A percentile compares a stretch with the other conserved stretches of the same genome.
These are phyloP conservation scores for Megacollybia marginata DNA, from an alignment of 768 basidiomycete genomes.

Conservation along the genomic window DNA sequence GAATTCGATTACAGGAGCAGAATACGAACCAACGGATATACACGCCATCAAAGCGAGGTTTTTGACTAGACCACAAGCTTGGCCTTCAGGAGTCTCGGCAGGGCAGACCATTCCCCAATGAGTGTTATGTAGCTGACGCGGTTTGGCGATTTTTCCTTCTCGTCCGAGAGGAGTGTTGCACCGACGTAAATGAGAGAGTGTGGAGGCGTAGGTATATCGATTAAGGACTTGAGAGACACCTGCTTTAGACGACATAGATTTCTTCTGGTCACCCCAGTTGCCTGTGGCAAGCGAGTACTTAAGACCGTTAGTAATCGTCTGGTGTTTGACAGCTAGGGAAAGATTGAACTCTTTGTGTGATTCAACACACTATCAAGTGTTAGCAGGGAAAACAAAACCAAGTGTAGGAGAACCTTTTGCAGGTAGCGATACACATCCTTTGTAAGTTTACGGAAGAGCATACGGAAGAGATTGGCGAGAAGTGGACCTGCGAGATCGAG, in stretches of 20 bases:
- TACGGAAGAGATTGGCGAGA: constrained; percentile 94
- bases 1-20: constrained; percentile 95
- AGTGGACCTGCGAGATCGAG: constrained; percentile 94
- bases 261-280: constrained; percentile 99
- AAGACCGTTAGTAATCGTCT: constrained; percentile 95
- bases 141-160: constrained; percentile 98
- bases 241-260: constrained; percentile 95
- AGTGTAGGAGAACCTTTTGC: constrained; percentile 66
- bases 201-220: constrained; percentile 97
- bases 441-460: constrained; percentile 94
- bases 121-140: constrained; percentile 97
- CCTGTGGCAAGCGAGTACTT: constrained; percentile 98
- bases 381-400: constrained; percentile 1
- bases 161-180: constrained; percentile 97
- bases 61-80: constrained; percentile 98
- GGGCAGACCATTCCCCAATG: constrained; percentile 99
- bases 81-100: constrained; percentile 98
- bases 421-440: constrained; percentile 96
- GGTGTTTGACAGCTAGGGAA: constrained; percentile 86
- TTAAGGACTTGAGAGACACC: constrained; percentile 99
- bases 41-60: constrained; percentile 96
- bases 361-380: constrained; percentile 75
- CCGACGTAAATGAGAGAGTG: constrained; percentile 93
- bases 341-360: constrained; percentile 93
- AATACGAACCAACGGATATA: constrained; percentile 95